Conservation (phyloP, 2,329 filamentous ascomycete species). For the Fusarium pseudograminearum region DNA sequence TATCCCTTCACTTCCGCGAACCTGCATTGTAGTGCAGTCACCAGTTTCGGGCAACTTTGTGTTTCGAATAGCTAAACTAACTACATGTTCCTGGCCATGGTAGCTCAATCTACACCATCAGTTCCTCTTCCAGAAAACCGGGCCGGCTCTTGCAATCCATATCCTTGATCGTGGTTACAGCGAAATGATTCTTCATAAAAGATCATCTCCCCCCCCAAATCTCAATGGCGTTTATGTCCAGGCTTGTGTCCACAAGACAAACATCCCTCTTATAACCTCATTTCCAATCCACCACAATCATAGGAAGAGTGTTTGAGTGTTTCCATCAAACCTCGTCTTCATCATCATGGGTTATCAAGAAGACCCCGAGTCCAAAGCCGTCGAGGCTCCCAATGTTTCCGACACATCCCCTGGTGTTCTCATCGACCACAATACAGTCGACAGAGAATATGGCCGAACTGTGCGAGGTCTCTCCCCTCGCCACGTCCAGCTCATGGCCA, state of each 20-base stretch:
- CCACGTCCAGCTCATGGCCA: constrained; percentile 63
- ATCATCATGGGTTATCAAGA: constrained; percentile 45
- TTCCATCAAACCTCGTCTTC: not conserved
- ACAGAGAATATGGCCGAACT: constrained; percentile 51
- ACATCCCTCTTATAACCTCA: constrained; percentile 28
- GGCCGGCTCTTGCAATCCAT: constrained; percentile 35
- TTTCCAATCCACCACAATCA: constrained; percentile 10
- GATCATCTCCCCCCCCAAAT: constrained; percentile 16
- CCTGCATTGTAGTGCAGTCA: not conserved
- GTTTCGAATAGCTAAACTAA: constrained; percentile 13
- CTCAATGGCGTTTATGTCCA: constrained; percentile 26
- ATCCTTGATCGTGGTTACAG: constrained; percentile 23
- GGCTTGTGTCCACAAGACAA: constrained; percentile 38
- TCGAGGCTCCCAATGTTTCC: constrained; percentile 43
- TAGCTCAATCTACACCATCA: constrained; percentile 34
- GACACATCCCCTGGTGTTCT: constrained; percentile 47
- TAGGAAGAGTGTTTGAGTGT: constrained; percentile 5
- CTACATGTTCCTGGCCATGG: not conserved
- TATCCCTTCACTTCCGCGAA: constrained; percentile 15
- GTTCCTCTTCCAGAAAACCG: constrained; percentile 40
- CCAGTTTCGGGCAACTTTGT: constrained; percentile 23
- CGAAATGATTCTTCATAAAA: constrained; percentile 38
- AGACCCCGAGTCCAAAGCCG: constrained; percentile 44
- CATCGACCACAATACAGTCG: constrained; percentile 43
- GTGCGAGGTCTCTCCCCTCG: constrained; percentile 53